Evolutionary conservation across 768 basidiomycete genomes (phyloP), one percentile per base, ranked within the genome.

Genomic region (Leccinum subgranulosum): DNA sequence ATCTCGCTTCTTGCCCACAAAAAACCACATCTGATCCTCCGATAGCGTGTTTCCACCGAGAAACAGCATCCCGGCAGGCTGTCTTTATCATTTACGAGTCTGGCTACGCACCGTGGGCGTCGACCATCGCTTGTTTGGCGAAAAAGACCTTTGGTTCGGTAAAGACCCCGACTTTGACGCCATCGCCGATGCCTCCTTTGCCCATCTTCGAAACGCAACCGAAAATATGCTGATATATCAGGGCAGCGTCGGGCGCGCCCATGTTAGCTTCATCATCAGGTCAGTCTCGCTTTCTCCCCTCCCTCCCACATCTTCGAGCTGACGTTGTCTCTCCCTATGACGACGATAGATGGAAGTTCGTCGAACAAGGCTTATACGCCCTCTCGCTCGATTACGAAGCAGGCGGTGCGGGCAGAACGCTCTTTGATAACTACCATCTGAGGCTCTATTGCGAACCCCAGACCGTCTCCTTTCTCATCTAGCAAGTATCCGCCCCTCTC

Each of bases 321-420:
- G 17, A 65, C 33, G 46, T 28, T n/a, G 1, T n/a, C 0, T n/a
- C 46, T 47, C 48, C 47, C 33, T 12, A 14, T 41, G 11, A 52
- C 25, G 25, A 11, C 10, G 21, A 21, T 62, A 87, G 86, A 62
- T 87, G 84, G 84, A 71, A 75, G 43, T 65, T 66, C 36, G 55
- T 81, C 21, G 73, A 74, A 39, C 77, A 75, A 2, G 75, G 73
- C 11, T 47, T 79, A 31, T 87, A 83, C 58, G 75, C 75, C 39
- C 81, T 86, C 60, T 80, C 83, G 6, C 66, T 88, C 61, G 85
- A 85, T 19, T 88, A 88, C 61, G 85, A 86, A 52, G 83, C 84
- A 4, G 79, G 79, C 49, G 86, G 87, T 1, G 81, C 83, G 0
- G 85, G 85, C 12, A 77, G 71, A 34, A 73, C 72, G 21, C 67